phyloP scores from a whole-genome alignment of 768 basidiomycete species.

The Leccinellum luteum region DNA sequence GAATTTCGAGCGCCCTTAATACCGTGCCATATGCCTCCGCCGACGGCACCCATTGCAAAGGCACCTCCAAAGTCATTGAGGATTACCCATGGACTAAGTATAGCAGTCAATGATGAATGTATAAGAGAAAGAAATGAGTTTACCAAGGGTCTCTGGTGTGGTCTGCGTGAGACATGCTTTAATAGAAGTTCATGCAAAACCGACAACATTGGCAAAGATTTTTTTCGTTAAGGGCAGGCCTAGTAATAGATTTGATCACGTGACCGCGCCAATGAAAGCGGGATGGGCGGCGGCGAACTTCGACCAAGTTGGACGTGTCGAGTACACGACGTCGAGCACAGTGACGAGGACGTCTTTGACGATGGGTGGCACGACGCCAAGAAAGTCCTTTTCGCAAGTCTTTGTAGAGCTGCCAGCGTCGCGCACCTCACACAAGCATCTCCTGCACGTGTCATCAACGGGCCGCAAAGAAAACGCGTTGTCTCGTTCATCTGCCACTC shows the following conservation, averaged over 20 bases:
- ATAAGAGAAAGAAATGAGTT: neutral
- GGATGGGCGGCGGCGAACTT: slow-evolving; percentile 9
- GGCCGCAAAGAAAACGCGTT: slow-evolving; percentile 45
- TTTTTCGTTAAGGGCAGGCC: slow-evolving; percentile 34
- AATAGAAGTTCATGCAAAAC: neutral
- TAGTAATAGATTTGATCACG: slow-evolving; percentile 15
- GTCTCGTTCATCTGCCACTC: slow-evolving; percentile 36
- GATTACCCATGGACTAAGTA: slow-evolving; percentile 92
- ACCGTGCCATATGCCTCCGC: slow-evolving; percentile 98
- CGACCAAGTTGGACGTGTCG: slow-evolving; percentile 19
- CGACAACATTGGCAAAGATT: slow-evolving; percentile 13
- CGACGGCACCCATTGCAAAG: slow-evolving; percentile 96
- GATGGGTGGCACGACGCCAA: slow-evolving; percentile 28
- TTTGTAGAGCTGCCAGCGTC: slow-evolving; percentile 58
- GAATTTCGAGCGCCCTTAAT: slow-evolving; percentile 98
- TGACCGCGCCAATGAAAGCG: slow-evolving; percentile 29
- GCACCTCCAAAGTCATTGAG: slow-evolving; percentile 98
- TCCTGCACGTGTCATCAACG: slow-evolving; percentile 28
- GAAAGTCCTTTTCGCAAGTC: slow-evolving; percentile 27
- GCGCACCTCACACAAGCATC: slow-evolving; percentile 20
- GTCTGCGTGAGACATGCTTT: slow-evolving; percentile 80
- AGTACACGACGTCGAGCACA: slow-evolving; percentile 16
- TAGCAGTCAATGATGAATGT: neutral
- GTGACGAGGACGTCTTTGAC: neutral
- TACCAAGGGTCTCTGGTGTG: slow-evolving; percentile 94